These are phyloP conservation scores for Penicillium sp. DNA, from an alignment of 2,329 filamentous ascomycete species.

Conservation along the genomic window DNA sequence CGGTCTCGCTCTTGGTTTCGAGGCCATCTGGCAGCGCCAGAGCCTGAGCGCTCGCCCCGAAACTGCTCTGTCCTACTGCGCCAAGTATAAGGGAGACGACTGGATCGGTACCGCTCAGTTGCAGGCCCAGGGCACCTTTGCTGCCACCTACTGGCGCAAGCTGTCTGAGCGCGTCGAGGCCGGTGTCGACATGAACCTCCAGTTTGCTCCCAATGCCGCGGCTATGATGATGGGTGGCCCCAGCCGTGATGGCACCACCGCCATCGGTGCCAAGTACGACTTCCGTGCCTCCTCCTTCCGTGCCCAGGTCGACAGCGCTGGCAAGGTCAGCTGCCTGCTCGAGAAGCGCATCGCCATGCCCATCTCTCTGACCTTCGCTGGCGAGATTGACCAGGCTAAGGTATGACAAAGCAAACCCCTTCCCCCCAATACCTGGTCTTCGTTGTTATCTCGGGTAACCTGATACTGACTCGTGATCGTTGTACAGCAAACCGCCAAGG, in stretches of 20 bases:
- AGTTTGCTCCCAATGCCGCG: constrained; percentile 63
- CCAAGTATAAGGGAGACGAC: constrained; percentile 82
- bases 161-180: constrained; percentile 94
- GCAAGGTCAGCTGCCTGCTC: constrained; percentile 84
- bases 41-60: constrained; percentile 84
- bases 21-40: constrained; percentile 88
- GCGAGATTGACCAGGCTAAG: constrained; percentile 92
- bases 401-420: constrained; percentile 54
- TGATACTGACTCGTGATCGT: constrained; percentile 8
- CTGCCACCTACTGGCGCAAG: constrained; percentile 88
- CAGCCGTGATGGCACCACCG: constrained; percentile 82
- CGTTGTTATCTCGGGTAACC: not conserved
- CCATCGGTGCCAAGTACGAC: constrained; percentile 94
- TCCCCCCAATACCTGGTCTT: not conserved
- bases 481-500: constrained; percentile 81
- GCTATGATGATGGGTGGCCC: constrained; percentile 70
- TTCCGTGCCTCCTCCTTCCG: constrained; percentile 94
- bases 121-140: constrained; percentile 80
- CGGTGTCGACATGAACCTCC: constrained; percentile 88
- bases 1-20: constrained; percentile 78
- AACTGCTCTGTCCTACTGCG: constrained; percentile 82
- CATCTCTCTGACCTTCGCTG: constrained; percentile 89
- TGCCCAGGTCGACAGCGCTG: constrained; percentile 90
- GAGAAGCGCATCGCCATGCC: constrained; percentile 95
- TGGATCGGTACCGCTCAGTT: constrained; percentile 92